A percentile compares a stretch with the other conserved stretches of the same genome.
phyloP scores from a whole-genome alignment of 176 grass and related monocot species.

The Tillandsia fasciculata region DNA sequence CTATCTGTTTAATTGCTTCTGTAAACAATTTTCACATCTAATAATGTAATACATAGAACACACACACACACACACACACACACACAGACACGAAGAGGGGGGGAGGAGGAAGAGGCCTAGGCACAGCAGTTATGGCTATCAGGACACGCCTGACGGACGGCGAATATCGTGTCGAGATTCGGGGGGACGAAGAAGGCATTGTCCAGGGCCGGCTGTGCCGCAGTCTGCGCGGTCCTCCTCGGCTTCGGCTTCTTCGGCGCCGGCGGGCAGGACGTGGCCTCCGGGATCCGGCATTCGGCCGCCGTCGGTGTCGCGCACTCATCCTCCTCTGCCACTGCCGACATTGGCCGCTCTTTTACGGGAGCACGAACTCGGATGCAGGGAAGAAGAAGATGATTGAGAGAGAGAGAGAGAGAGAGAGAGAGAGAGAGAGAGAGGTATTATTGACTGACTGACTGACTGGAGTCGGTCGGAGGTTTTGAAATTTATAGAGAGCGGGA shows the following conservation, averaged over 20 bases:
- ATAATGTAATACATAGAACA: too few relatives aligned
- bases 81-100: too few relatives aligned
- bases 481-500: neutral
- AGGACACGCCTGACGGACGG: too few relatives aligned
- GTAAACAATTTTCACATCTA: too few relatives aligned
- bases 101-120: too few relatives aligned
- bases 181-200: neutral
- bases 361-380: neutral
- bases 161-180: neutral
- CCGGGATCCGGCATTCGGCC: slow-evolving; percentile 6
- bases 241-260: slow-evolving; percentile 42
- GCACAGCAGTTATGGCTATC: too few relatives aligned
- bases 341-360: neutral
- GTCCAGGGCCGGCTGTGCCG: neutral
- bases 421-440: too few relatives aligned
- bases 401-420: too few relatives aligned
- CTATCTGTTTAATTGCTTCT: too few relatives aligned
- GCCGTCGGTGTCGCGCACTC: slow-evolving; percentile 37
- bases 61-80: too few relatives aligned
- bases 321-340: neutral
- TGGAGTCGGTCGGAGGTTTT: neutral
- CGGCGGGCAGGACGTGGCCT: slow-evolving; percentile 26
- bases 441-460: too few relatives aligned
- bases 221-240: neutral
- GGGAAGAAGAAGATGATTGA: neutral